Percentiles rank a stretch among this genome's conserved stretches.
These are phyloP conservation scores for Penicillium argentinense DNA, from an alignment of 495 filamentous ascomycete genomes.

Conservation along the genomic window DNA sequence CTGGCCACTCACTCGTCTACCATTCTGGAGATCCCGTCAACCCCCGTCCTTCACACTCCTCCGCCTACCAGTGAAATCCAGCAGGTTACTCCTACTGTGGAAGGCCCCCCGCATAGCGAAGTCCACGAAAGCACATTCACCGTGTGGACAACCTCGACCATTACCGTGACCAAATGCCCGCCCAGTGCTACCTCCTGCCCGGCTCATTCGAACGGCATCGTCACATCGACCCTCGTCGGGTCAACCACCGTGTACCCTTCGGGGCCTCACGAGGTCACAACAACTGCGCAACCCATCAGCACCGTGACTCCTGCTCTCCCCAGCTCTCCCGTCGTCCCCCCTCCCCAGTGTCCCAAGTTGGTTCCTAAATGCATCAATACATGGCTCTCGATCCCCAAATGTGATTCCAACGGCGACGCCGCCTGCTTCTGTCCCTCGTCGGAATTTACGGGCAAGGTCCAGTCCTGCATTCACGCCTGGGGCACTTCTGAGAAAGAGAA, in stretches of 20 bases:
- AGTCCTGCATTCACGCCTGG: conserved; percentile 77
- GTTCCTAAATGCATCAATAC: conserved; percentile 94
- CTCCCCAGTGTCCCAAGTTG: conserved; percentile 62
- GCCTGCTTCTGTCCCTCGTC: conserved; percentile 83
- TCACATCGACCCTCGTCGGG: conserved; percentile 51
- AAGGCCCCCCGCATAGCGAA: conserved; percentile 54
- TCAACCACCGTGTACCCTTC: conserved; percentile 59
- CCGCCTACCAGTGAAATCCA: background rate
- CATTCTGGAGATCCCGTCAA: background rate
- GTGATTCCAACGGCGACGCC: conserved; percentile 79
- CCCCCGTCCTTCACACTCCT: too few species aligned
- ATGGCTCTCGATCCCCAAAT: conserved; percentile 72
- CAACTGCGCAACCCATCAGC: conserved; percentile 13
- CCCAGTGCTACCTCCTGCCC: conserved; percentile 60
- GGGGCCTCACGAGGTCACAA: conserved; percentile 32
- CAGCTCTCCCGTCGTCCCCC: conserved; percentile 2
- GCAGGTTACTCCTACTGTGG: conserved; percentile 51
- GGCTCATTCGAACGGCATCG: conserved; percentile 43
- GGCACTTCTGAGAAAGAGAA: conserved; percentile 62
- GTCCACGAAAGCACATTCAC: conserved; percentile 54
- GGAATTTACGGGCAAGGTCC: conserved; percentile 74
- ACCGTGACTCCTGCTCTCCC: conserved; percentile 7
- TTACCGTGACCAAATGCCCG: conserved; percentile 56
- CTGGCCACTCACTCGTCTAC: conserved; percentile 12
- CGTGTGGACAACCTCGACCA: conserved; percentile 53